Evolutionary conservation across 1,139 yeast species (phyloP).

Genomic region (Taiozyma sp.): DNA sequence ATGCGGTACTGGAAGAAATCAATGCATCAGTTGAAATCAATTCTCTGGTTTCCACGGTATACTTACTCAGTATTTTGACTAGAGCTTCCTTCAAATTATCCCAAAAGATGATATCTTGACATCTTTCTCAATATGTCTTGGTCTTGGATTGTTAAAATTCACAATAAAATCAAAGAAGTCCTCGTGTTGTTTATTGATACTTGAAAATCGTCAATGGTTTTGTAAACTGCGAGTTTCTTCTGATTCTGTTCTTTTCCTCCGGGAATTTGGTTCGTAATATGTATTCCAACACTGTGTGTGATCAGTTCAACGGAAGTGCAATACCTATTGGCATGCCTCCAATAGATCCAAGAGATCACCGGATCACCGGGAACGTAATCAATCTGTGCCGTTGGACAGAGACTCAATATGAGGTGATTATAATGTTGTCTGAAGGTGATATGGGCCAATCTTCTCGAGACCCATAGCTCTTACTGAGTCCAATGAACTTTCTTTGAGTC

Average conservation of each 20-base stretch:
- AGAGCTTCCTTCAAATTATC: conserved; percentile 48
- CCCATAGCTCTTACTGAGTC: conserved; percentile 30
- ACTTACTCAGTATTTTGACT: conserved; percentile 58
- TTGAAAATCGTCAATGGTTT: conserved; percentile 52
- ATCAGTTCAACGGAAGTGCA: conserved; percentile 68
- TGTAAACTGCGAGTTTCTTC: conserved; percentile 63
- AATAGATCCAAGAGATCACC: conserved; percentile 54
- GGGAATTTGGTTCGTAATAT: conserved; percentile 49
- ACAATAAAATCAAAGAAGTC: conserved; percentile 55
- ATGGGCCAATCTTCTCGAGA: conserved; percentile 35
- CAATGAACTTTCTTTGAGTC: conserved; percentile 32
- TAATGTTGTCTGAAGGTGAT: conserved; percentile 28
- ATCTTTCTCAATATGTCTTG: conserved; percentile 70
- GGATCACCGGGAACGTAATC: conserved; percentile 22
- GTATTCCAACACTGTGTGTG: conserved; percentile 45
- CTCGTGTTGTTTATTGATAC: conserved; percentile 32
- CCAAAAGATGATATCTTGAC: conserved; percentile 65
- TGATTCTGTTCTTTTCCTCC: conserved; percentile 66
- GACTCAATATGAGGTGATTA: conserved; percentile 17
- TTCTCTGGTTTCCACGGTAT: conserved; percentile 26
- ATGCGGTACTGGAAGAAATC: neutral
- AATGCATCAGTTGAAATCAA: neutral
- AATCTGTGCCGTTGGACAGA: conserved; percentile 17
- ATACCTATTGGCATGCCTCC: conserved; percentile 43
- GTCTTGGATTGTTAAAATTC: conserved; percentile 64